phyloP scores from a whole-genome alignment of 768 basidiomycete genomes.

The Trametes coccinea region DNA sequence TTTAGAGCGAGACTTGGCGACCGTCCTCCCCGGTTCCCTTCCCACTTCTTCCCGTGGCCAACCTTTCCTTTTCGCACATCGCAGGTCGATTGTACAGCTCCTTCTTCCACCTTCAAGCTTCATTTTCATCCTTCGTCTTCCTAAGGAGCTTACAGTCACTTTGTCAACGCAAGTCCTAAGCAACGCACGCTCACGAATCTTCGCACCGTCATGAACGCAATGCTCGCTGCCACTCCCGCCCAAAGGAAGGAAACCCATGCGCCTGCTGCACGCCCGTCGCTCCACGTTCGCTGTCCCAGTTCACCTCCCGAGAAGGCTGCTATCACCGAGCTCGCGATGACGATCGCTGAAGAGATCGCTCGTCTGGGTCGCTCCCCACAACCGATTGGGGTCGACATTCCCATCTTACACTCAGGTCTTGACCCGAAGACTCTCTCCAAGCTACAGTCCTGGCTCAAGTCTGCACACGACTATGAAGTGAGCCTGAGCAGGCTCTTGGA shows the following conservation, averaged over 20 bases:
- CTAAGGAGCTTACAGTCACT: slow-evolving; percentile 25
- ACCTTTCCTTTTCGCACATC: slow-evolving; percentile 23
- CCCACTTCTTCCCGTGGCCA: slow-evolving; percentile 19
- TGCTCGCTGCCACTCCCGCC: slow-evolving; percentile 31
- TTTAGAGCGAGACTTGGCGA: slow-evolving; percentile 4
- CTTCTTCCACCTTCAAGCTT: slow-evolving; percentile 3
- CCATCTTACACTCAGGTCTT: slow-evolving; percentile 37
- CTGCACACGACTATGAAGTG: slow-evolving; percentile 33
- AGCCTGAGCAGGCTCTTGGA: slow-evolving; percentile 34
- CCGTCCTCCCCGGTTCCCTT: slow-evolving; percentile 14
- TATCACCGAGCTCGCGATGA: slow-evolving; percentile 31
- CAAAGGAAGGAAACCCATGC: slow-evolving; percentile 17
- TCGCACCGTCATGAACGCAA: slow-evolving; percentile 27
- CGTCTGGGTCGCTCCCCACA: slow-evolving; percentile 32
- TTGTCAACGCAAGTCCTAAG: slow-evolving; percentile 20
- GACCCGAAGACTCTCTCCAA: slow-evolving; percentile 34
- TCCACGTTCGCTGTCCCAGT: slow-evolving; percentile 19
- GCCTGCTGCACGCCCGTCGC: slow-evolving; percentile 22
- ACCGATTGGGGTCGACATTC: slow-evolving; percentile 32
- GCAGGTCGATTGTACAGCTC: slow-evolving; percentile 26
- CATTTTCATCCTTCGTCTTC: not conserved
- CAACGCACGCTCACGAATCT: slow-evolving; percentile 20
- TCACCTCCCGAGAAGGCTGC: slow-evolving; percentile 14
- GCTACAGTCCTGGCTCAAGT: slow-evolving; percentile 38
- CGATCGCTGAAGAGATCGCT: slow-evolving; percentile 37